phyloP scores from a whole-genome alignment of 2,329 filamentous ascomycete species.

The Aaosphaeria arxii region DNA sequence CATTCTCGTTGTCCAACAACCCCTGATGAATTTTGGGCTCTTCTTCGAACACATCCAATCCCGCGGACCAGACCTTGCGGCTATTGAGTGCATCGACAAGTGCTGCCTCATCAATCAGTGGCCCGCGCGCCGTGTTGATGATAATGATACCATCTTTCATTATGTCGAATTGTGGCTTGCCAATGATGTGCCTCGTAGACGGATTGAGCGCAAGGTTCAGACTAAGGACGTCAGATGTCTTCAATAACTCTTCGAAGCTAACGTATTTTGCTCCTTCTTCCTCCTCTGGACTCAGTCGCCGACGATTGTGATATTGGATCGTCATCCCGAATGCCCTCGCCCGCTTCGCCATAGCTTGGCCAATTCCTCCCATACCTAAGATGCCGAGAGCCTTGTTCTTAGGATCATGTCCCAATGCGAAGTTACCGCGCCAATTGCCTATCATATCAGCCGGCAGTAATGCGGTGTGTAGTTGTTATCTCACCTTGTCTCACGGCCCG shows the following conservation, averaged over 20 bases:
- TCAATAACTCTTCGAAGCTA: slow-evolving; percentile 54
- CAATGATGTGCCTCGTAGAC: slow-evolving; percentile 53
- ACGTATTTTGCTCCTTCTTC: slow-evolving; percentile 52
- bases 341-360: slow-evolving; percentile 47
- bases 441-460: slow-evolving; percentile 4
- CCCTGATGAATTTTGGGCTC: slow-evolving; percentile 55
- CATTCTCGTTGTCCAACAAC: slow-evolving; percentile 48
- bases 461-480: slow-evolving; percentile 8
- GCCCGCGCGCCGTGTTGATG: slow-evolving; percentile 58
- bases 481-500: slow-evolving; percentile 43
- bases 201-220: slow-evolving; percentile 53
- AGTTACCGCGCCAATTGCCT: slow-evolving; percentile 46
- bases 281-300: slow-evolving; percentile 33
- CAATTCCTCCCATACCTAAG: slow-evolving; percentile 61
- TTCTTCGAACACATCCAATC: slow-evolving; percentile 58
- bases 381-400: slow-evolving; percentile 55
- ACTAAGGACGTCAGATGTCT: slow-evolving; percentile 54
- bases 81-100: slow-evolving; percentile 53
- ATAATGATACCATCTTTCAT: slow-evolving; percentile 58
- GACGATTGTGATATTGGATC: slow-evolving; percentile 59
- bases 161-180: slow-evolving; percentile 47
- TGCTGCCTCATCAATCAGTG: slow-evolving; percentile 56
- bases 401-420: slow-evolving; percentile 52
- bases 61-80: slow-evolving; percentile 54
- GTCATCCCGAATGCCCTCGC: slow-evolving; percentile 56